Evolutionary conservation across 2,329 filamentous ascomycete species (phyloP), one percentile per base, ranked within the genome.

Genomic region (Fusarium marasasianum): DNA sequence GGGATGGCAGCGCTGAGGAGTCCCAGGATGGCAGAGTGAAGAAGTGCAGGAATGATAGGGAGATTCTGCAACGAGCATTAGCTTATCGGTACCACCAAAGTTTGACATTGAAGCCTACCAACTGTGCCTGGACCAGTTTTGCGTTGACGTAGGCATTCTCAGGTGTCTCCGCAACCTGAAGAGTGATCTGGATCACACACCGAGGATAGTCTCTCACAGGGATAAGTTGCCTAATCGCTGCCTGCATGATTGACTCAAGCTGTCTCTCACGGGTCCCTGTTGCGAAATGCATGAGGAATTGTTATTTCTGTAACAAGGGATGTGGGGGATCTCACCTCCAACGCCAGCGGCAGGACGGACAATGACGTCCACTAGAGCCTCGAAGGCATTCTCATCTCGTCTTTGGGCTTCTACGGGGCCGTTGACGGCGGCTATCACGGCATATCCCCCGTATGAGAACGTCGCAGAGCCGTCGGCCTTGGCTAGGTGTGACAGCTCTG

Each of bases 361-460:
- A 80, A 96, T 91, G 66, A 99, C 94, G 83, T 98, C 96, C 74
- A 99, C 87, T 56, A 92, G 90, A 35, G 96, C 94, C 85, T 98
- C 95, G 82, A 97, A 95, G 13, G 96, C 93, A 75, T 96, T 90
- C 82, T 98, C 94, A 80, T 99, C 96, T 78, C 94, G 91, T 78
- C 95, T 90, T 77, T 91, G 91, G 22, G 96, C 94, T 85, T 99
- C 96, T 76, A 98, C 90, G 22, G 96, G 96, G 1, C 96, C 96
- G 83, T 98, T 98, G 75, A 97, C 94, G 20, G 94, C 92, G 63
- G 93, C 93, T 61, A 97, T 90, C 73, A 98, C 89, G 50, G 91
- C 92, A 83, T 95, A 97, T 55, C 94, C 93, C 65, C 90, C 87
- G 77, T 91, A 88, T 5, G 92, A 90, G 81, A 94, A 95, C 15